A percentile compares a stretch with the other conserved stretches of the same genome.
Conservation (phyloP, 306 rosid genomes). For the Fragaria vesca region DNA sequence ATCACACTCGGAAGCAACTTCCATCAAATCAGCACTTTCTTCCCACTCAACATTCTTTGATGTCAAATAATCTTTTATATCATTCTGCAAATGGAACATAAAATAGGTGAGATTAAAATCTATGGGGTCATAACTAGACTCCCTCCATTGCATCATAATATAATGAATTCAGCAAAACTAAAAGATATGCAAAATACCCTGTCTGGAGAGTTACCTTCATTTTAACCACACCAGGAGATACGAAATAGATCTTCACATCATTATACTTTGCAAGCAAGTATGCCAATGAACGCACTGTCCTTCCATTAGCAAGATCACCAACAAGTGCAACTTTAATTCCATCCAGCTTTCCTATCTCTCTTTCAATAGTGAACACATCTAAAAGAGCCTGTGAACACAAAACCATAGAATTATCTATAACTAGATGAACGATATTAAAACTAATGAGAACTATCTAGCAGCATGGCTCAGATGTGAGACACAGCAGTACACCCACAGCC, state of each 20-base stretch:
- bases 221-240: conserved; percentile 77
- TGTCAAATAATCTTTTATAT: conserved; percentile 75
- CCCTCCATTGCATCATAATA: neutral
- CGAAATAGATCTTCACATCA: conserved; percentile 69
- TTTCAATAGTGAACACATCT: conserved; percentile 78
- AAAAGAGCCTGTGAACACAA: conserved; percentile 58
- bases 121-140: neutral
- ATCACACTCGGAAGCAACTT: conserved; percentile 80
- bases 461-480: neutral
- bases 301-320: conserved; percentile 89
- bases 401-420: neutral
- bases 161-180: neutral
- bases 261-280: conserved; percentile 77
- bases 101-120: neutral
- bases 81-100: conserved; percentile 50
- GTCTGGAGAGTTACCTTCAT: conserved; percentile 61
- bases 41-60: conserved; percentile 73
- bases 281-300: conserved; percentile 87
- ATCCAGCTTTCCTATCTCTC: conserved; percentile 76
- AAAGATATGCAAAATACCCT: neutral
- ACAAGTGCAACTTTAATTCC: conserved; percentile 78
- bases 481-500: neutral
- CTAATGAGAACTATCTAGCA: neutral
- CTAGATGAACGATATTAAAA: neutral
- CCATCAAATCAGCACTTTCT: conserved; percentile 77